phyloP scores from a whole-genome alignment of 1,284 basidiomycete genomes.

The Sporisorium graminicola region DNA sequence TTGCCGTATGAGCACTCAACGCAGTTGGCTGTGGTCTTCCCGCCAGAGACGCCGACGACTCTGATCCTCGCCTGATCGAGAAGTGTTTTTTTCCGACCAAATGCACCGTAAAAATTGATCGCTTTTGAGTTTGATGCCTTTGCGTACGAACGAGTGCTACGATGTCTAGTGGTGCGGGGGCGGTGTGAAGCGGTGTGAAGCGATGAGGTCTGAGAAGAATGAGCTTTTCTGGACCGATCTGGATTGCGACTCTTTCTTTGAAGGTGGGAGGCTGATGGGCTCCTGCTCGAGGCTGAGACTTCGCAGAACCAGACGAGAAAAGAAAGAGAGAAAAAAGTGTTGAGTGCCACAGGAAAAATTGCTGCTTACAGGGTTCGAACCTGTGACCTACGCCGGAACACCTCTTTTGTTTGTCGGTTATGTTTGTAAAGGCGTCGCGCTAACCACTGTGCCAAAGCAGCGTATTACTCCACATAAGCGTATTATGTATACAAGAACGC shows the following conservation, averaged over 20 bases:
- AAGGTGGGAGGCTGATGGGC: too few relatives aligned
- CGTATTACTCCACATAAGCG: not conserved
- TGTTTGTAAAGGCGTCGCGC: slow-evolving; percentile 29
- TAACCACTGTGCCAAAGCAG: slow-evolving; percentile 39
- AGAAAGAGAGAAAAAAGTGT: not conserved
- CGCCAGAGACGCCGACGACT: too few relatives aligned
- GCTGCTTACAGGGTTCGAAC: slow-evolving; percentile 51
- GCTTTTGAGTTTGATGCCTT: not conserved
- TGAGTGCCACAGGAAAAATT: not conserved
- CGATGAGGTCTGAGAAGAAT: too few relatives aligned
- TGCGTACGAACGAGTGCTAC: slow-evolving; percentile 14
- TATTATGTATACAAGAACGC: not conserved
- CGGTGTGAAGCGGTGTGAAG: slow-evolving; percentile 6
- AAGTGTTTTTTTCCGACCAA: slow-evolving; percentile 1
- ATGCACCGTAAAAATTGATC: not conserved
- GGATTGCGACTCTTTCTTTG: too few relatives aligned
- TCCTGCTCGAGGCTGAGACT: too few relatives aligned
- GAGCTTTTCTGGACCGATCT: too few relatives aligned
- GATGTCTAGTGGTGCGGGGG: not conserved
- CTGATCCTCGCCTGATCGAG: not conserved
- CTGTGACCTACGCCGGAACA: slow-evolving; percentile 32
- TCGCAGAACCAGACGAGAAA: too few relatives aligned
- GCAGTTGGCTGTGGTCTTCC: too few relatives aligned
- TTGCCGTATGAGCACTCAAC: too few relatives aligned
- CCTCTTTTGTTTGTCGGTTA: too few relatives aligned